These are phyloP conservation scores for Gyrodon lividus DNA, from an alignment of 768 basidiomycete genomes.

Conservation along the genomic window DNA sequence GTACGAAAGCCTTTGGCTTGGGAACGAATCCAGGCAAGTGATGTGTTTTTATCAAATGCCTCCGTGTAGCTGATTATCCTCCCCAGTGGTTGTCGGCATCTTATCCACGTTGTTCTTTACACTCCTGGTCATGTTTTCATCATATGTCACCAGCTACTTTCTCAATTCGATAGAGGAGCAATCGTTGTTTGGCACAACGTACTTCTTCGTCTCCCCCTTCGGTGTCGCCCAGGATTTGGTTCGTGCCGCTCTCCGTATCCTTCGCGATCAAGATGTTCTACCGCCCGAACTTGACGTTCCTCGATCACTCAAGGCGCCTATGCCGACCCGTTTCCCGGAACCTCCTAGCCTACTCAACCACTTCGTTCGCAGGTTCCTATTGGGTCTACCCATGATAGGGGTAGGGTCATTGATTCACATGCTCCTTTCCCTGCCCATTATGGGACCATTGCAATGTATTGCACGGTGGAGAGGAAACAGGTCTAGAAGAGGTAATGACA, in stretches of 20 bases:
- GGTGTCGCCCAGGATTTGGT: conserved; percentile 61
- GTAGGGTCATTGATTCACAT: conserved; percentile 74
- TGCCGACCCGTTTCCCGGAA: conserved; percentile 21
- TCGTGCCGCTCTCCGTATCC: conserved; percentile 58
- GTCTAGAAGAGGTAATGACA: conserved; percentile 49
- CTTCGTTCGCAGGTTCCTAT: conserved; percentile 67
- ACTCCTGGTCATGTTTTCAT: conserved; percentile 62
- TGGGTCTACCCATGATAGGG: conserved; percentile 77
- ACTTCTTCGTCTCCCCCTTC: conserved; percentile 50
- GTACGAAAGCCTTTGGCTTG: conserved; percentile 67
- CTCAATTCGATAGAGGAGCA: conserved; percentile 61
- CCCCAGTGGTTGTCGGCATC: conserved; percentile 60
- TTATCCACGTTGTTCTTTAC: conserved; percentile 64
- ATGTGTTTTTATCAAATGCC: background rate
- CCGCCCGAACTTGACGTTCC: conserved; percentile 26
- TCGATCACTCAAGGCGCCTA: conserved; percentile 14
- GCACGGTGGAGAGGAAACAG: conserved; percentile 62
- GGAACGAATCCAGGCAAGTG: conserved; percentile 72
- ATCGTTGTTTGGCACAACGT: conserved; percentile 33
- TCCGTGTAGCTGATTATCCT: conserved; percentile 14
- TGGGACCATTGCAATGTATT: conserved; percentile 69
- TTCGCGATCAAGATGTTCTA: conserved; percentile 54
- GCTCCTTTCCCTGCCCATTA: conserved; percentile 60
- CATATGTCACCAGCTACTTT: conserved; percentile 67
- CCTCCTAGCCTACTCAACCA: conserved; percentile 50